Conservation (phyloP, 805 yeast species). For the Phaffomyces opuntiae region DNA sequence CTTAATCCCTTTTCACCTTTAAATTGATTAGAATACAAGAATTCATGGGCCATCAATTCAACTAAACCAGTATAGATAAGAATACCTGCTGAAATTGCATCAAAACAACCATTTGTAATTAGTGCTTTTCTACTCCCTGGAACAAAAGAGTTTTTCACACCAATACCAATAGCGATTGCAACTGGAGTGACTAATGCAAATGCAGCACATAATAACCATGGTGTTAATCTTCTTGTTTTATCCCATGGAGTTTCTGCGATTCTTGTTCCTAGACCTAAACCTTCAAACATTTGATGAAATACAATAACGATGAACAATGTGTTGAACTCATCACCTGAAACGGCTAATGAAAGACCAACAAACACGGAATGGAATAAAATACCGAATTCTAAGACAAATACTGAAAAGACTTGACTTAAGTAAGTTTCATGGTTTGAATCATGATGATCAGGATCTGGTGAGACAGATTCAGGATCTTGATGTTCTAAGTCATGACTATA, state of each 20-base stretch:
- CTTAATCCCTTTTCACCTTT: constrained; percentile 50
- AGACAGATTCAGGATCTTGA: constrained; percentile 36
- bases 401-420: constrained; percentile 47
- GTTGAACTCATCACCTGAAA: constrained; percentile 69
- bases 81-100: constrained; percentile 73
- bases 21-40: constrained; percentile 54
- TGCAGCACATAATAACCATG: constrained; percentile 48
- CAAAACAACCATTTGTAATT: constrained; percentile 66
- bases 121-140: constrained; percentile 53
- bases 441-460: constrained; percentile 28
- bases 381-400: constrained; percentile 69
- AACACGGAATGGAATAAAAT: constrained; percentile 78
- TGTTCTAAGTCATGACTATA: constrained; percentile 37
- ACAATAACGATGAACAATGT: constrained; percentile 63
- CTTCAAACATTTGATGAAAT: constrained; percentile 80
- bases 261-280: constrained; percentile 78
- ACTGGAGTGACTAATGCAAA: constrained; percentile 61
- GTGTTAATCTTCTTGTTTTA: constrained; percentile 35
- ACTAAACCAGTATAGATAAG: constrained; percentile 71
- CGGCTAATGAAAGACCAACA: constrained; percentile 71
- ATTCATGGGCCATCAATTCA: constrained; percentile 76
- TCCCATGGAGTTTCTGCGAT: constrained; percentile 44
- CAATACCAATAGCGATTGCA: constrained; percentile 73
- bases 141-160: constrained; percentile 56
- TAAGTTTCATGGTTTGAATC: constrained; percentile 34